Conservation (phyloP, 2,329 filamentous ascomycete species). For the Fusarium nygamai region DNA sequence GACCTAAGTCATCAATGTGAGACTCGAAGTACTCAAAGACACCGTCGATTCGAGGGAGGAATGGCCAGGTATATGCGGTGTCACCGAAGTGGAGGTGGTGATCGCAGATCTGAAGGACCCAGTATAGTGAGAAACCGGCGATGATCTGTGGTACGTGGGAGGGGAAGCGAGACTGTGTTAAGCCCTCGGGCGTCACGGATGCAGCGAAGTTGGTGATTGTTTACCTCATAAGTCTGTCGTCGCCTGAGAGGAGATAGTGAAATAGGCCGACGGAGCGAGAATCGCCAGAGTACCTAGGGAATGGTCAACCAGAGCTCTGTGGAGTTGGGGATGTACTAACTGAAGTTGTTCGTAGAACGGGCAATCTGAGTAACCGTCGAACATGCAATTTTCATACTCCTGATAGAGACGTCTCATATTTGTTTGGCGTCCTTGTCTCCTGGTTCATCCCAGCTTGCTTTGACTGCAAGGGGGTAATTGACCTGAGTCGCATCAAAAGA, state of each 20-base stretch:
- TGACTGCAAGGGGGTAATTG: not conserved
- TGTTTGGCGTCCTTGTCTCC: not conserved
- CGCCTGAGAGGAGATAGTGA: not conserved
- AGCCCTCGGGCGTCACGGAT: not conserved
- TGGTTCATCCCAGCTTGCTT: not conserved
- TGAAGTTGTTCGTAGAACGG: conserved; percentile 4
- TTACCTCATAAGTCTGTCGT: not conserved
- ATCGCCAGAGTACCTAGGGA: not conserved
- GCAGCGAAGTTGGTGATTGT: not conserved
- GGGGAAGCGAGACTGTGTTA: not conserved
- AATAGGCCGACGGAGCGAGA: not conserved
- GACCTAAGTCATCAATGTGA: not conserved
- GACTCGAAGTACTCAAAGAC: not conserved
- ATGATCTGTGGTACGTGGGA: not conserved
- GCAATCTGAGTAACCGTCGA: not conserved
- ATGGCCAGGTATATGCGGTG: not conserved
- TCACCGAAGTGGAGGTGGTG: not conserved
- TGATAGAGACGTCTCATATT: not conserved
- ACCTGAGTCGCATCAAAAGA: not conserved
- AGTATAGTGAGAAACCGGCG: not conserved
- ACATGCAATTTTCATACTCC: not conserved
- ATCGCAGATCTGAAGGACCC: not conserved
- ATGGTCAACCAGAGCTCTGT: not conserved
- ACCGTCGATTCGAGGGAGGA: not conserved
- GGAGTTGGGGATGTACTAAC: rapidly evolving